Conservation (phyloP, 805 yeast genomes). For the Lachancea meyersii region DNA sequence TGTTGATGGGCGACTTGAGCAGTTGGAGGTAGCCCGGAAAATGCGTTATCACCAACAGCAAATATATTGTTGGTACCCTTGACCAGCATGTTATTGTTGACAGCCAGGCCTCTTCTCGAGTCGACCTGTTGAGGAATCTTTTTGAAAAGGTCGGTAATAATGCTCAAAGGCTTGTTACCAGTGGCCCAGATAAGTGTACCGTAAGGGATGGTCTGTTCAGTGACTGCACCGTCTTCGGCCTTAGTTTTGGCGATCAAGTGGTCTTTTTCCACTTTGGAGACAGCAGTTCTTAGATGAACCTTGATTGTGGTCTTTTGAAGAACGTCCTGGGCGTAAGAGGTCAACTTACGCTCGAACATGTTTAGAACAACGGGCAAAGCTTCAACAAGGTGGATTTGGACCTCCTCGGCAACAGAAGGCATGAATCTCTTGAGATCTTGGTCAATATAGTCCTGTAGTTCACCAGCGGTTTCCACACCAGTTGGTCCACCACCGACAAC, state of each 20-base stretch:
- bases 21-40: conserved; percentile 86
- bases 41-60: conserved; percentile 91
- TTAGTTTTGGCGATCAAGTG: conserved; percentile 69
- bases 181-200: conserved; percentile 97
- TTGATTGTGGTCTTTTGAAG: conserved; percentile 52
- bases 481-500: conserved; percentile 99
- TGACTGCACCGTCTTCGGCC: conserved; percentile 62
- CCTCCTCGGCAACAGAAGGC: conserved; percentile 80
- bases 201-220: conserved; percentile 60
- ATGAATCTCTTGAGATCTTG: conserved; percentile 84
- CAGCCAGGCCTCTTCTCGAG: conserved; percentile 81
- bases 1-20: conserved; percentile 97
- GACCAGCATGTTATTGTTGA: conserved; percentile 71
- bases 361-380: conserved; percentile 82
- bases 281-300: conserved; percentile 80
- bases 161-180: conserved; percentile 82
- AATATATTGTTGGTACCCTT: conserved; percentile 77
- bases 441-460: conserved; percentile 87
- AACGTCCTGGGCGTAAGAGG: conserved; percentile 40
- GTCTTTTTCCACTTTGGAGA: conserved; percentile 72
- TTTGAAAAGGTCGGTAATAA: conserved; percentile 59
- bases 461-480: conserved; percentile 96
- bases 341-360: conserved; percentile 41
- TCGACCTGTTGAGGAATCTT: conserved; percentile 72
- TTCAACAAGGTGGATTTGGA: conserved; percentile 80